Evolutionary conservation across 768 basidiomycete genomes (phyloP).

Genomic region (Trametes maxima): DNA sequence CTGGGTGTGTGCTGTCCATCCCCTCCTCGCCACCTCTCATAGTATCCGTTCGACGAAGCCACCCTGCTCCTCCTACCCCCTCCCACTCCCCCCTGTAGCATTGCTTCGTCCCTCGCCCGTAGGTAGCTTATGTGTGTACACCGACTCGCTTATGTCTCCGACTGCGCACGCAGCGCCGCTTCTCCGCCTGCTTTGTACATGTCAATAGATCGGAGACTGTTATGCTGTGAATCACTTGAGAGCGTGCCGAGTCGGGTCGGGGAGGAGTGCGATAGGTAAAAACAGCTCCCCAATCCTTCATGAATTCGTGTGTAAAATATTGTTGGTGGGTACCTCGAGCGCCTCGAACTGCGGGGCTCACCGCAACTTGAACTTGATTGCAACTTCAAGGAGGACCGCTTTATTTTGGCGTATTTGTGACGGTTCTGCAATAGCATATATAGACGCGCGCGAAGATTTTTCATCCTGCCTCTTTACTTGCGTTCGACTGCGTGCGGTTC

Average conservation of each 20-base stretch:
- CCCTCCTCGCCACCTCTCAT: slow-evolving; percentile 15
- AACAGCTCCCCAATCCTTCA: too few relatives aligned
- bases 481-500: neutral
- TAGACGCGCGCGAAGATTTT: slow-evolving; percentile 7
- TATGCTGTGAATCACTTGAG: slow-evolving; percentile 17
- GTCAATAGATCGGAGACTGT: slow-evolving; percentile 23
- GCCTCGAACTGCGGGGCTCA: too few relatives aligned
- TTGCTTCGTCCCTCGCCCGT: slow-evolving; percentile 23
- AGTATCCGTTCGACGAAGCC: slow-evolving; percentile 21
- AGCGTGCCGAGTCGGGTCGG: too few relatives aligned
- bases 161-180: slow-evolving; percentile 15
- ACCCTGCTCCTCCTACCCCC: slow-evolving; percentile 13
- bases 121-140: slow-evolving; percentile 27
- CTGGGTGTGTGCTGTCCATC: neutral
- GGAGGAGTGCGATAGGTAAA: too few relatives aligned
- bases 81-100: slow-evolving; percentile 11
- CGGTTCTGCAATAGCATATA: neutral
- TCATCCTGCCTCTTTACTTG: too few relatives aligned
- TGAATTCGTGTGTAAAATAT: neutral
- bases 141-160: slow-evolving; percentile 23
- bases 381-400: neutral
- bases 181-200: slow-evolving; percentile 20
- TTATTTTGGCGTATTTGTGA: slow-evolving; percentile 4
- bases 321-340: neutral
- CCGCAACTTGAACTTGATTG: neutral